These are phyloP conservation scores for Chrysopogon serrulatus DNA, from an alignment of 176 grass and related monocot species.

Conservation along the genomic window DNA sequence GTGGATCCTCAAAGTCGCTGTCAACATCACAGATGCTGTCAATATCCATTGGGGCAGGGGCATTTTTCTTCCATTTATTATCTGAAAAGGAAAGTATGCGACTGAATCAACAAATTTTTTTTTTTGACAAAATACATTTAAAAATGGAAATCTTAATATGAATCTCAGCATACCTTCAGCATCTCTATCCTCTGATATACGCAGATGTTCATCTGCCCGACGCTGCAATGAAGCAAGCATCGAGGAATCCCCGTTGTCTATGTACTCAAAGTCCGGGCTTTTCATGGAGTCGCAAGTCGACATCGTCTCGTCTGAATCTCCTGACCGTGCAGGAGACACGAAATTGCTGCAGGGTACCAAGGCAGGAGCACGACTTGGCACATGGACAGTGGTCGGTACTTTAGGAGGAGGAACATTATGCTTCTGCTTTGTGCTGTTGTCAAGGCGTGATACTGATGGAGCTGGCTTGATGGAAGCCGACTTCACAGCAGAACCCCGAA, in stretches of 20 bases:
- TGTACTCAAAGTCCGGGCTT: conserved; percentile 92
- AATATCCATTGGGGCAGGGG: conserved; percentile 55
- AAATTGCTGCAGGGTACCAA: conserved; percentile 47
- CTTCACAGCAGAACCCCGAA: conserved; percentile 18
- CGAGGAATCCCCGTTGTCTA: conserved; percentile 73
- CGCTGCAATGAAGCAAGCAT: conserved; percentile 66
- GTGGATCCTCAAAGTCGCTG: conserved; percentile 62
- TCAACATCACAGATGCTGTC: conserved; percentile 62
- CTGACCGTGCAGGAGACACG: conserved; percentile 49
- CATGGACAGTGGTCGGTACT: background rate
- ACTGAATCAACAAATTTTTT: background rate
- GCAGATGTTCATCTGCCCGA: conserved; percentile 69
- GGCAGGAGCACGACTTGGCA: conserved; percentile 13
- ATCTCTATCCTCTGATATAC: conserved; percentile 59
- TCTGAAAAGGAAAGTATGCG: conserved; percentile 26
- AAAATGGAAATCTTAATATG: background rate
- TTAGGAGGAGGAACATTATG: conserved; percentile 11
- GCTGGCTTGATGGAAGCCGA: conserved; percentile 38
- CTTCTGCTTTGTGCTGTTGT: background rate
- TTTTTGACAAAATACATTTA: background rate
- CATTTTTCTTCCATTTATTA: conserved; percentile 50
- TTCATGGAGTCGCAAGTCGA: conserved; percentile 96
- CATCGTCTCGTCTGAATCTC: conserved; percentile 86
- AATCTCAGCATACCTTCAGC: conserved; percentile 46
- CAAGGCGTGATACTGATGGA: conserved; percentile 7